phyloP scores from a whole-genome alignment of 352 stramenopile genomes.

The Phytophthora cryptogea region DNA sequence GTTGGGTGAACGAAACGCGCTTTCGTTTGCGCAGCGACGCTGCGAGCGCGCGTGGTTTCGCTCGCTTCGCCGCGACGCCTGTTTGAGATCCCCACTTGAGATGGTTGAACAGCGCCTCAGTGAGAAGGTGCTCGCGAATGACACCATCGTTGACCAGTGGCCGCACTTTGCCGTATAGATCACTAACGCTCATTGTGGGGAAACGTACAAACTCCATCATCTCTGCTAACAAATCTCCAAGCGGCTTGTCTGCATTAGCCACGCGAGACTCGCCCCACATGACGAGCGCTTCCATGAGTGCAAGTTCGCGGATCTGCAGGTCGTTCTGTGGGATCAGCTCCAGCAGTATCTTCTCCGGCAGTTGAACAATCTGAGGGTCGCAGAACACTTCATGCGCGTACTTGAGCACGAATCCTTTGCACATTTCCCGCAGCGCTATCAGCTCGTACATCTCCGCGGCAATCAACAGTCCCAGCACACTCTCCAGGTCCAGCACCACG shows the following conservation, averaged over 20 bases:
- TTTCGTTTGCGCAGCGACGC: slow-evolving; percentile 81
- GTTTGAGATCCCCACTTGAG: slow-evolving; percentile 81
- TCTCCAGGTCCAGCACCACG: slow-evolving; percentile 73
- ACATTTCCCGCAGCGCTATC: slow-evolving; percentile 76
- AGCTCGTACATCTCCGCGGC: slow-evolving; percentile 87
- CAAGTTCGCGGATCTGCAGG: slow-evolving; percentile 83
- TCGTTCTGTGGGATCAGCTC: slow-evolving; percentile 84
- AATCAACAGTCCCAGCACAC: slow-evolving; percentile 75
- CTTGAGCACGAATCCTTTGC: slow-evolving; percentile 82
- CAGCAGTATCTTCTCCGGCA: slow-evolving; percentile 83
- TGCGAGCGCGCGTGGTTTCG: slow-evolving; percentile 63
- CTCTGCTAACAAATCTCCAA: slow-evolving; percentile 66
- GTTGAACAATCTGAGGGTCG: slow-evolving; percentile 68
- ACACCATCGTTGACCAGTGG: slow-evolving; percentile 68
- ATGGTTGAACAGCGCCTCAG: slow-evolving; percentile 86
- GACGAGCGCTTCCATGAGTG: slow-evolving; percentile 79
- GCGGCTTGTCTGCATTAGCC: slow-evolving; percentile 39
- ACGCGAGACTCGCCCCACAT: slow-evolving; percentile 81
- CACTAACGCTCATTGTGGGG: slow-evolving; percentile 86
- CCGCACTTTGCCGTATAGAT: slow-evolving; percentile 86
- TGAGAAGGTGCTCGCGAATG: slow-evolving; percentile 73
- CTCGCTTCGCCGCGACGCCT: slow-evolving; percentile 60
- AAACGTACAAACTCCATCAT: slow-evolving; percentile 88
- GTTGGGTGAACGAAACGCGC: slow-evolving; percentile 87
- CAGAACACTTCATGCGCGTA: slow-evolving; percentile 85